A percentile compares a stretch with the other conserved stretches of the same genome.
Evolutionary conservation across 352 stramenopile species (phyloP).

Genomic region (Phytophthora ohioensis): DNA sequence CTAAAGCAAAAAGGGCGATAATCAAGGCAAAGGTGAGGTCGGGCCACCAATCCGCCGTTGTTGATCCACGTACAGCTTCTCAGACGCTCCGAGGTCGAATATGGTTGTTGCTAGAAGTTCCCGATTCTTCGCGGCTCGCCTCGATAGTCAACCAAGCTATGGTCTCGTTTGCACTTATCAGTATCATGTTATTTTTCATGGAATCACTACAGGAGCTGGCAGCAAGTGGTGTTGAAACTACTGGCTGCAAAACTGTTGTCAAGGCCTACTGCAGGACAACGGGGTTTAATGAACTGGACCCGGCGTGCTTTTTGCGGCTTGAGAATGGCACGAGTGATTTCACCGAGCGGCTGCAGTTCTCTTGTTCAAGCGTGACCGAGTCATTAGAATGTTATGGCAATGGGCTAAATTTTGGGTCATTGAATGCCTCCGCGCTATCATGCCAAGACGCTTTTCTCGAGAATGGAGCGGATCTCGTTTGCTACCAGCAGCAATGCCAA

Average conservation of each 20-base stretch:
- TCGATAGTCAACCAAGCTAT: constrained; percentile 65
- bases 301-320: constrained; percentile 59
- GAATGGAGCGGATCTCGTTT: constrained; percentile 46
- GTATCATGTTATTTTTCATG: constrained; percentile 73
- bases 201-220: constrained; percentile 78
- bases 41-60: constrained; percentile 16
- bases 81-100: constrained; percentile 51
- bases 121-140: constrained; percentile 62
- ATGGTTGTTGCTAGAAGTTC: constrained; percentile 69
- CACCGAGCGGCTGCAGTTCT: constrained; percentile 49
- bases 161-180: constrained; percentile 63
- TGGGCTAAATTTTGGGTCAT: constrained; percentile 65
- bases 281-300: constrained; percentile 44
- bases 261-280: constrained; percentile 56
- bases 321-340: constrained; percentile 45
- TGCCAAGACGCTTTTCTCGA: constrained; percentile 52
- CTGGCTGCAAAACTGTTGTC: constrained; percentile 56
- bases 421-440: constrained; percentile 23
- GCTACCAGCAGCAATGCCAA: constrained; percentile 60
- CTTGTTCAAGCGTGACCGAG: constrained; percentile 33
- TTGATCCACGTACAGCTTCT: constrained; percentile 30
- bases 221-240: constrained; percentile 51
- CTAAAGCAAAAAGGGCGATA: constrained; percentile 46
- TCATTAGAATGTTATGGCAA: constrained; percentile 54
- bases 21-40: constrained; percentile 39